Percentiles rank a stretch among this genome's conserved stretches.
Conservation (phyloP, 2,329 filamentous ascomycete genomes). For the Tolypocladium guangdongense region DNA sequence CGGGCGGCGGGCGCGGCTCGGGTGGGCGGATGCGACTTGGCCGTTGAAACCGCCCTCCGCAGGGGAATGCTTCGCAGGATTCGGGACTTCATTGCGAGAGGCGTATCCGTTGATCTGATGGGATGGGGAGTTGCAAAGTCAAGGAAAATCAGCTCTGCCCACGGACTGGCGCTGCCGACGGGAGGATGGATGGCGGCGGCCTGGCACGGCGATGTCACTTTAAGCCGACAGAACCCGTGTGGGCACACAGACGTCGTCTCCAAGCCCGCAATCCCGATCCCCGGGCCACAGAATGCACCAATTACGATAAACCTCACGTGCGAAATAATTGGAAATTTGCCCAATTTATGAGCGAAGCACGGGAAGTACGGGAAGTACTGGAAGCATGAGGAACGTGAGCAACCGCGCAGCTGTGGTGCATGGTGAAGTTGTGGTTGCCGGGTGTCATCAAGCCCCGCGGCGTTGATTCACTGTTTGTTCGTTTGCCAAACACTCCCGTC, state of each 20-base stretch:
- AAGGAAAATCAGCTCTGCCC: neutral
- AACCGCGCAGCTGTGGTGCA: neutral
- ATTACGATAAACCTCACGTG: neutral
- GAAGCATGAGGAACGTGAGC: neutral
- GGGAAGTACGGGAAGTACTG: neutral
- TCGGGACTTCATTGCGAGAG: slow-evolving; percentile 21
- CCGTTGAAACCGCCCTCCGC: slow-evolving; percentile 12
- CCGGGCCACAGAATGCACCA: neutral
- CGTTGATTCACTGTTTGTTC: neutral
- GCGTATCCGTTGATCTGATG: neutral
- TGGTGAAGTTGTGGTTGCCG: neutral
- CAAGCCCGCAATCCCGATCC: neutral
- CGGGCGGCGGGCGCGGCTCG: slow-evolving; percentile 17
- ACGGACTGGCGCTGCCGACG: neutral
- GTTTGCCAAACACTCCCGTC: neutral
- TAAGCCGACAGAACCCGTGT: slow-evolving; percentile 24
- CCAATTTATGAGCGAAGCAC: neutral
- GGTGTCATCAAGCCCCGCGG: neutral
- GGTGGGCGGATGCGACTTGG: slow-evolving; percentile 10
- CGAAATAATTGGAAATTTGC: neutral
- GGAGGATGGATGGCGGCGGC: slow-evolving; percentile 4
- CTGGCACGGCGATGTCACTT: slow-evolving; percentile 4
- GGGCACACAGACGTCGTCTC: neutral
- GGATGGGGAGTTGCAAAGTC: neutral
- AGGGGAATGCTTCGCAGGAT: slow-evolving; percentile 18